Percentiles rank a stretch among this genome's conserved stretches.
Conservation (phyloP, 1,284 basidiomycete species). For the Leucoagaricus sp. region DNA sequence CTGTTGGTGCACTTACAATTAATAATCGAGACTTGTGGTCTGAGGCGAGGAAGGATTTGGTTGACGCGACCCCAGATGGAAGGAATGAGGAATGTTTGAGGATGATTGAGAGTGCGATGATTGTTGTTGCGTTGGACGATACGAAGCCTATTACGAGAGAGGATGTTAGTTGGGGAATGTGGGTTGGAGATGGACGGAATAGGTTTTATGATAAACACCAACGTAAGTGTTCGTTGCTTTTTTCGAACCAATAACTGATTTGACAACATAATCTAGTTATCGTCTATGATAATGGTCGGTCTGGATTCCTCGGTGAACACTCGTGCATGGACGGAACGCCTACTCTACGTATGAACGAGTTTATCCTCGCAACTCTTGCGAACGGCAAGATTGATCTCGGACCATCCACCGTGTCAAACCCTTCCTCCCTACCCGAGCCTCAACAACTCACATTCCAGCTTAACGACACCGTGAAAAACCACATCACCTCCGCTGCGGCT, state of each 20-base stretch:
- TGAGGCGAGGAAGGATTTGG: conserved; percentile 70
- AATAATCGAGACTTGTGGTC: conserved; percentile 94
- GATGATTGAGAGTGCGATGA: conserved; percentile 88
- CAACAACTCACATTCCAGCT: conserved; percentile 76
- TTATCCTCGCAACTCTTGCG: conserved; percentile 79
- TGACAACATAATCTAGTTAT: conserved; percentile 58
- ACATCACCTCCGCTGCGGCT: conserved; percentile 57
- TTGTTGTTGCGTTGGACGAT: conserved; percentile 88
- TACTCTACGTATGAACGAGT: conserved; percentile 95
- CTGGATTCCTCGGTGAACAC: conserved; percentile 90
- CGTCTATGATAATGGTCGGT: conserved; percentile 91
- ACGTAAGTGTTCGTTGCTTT: conserved; percentile 51
- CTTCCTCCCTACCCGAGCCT: conserved; percentile 51
- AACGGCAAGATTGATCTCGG: conserved; percentile 80
- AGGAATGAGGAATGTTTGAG: conserved; percentile 71
- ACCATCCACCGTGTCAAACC: conserved; percentile 40
- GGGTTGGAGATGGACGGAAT: conserved; percentile 93
- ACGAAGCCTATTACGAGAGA: conserved; percentile 79
- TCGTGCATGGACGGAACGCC: conserved; percentile 97
- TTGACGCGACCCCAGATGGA: conserved; percentile 58
- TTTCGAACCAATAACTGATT: background rate
- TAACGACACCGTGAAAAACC: conserved; percentile 55
- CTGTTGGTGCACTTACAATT: conserved; percentile 83
- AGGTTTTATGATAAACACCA: conserved; percentile 99
- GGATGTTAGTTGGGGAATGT: conserved; percentile 81